A percentile compares a stretch with the other conserved stretches of the same genome.
Evolutionary conservation across 768 basidiomycete genomes (phyloP).

Genomic region (Glaciozyma antarctica): DNA sequence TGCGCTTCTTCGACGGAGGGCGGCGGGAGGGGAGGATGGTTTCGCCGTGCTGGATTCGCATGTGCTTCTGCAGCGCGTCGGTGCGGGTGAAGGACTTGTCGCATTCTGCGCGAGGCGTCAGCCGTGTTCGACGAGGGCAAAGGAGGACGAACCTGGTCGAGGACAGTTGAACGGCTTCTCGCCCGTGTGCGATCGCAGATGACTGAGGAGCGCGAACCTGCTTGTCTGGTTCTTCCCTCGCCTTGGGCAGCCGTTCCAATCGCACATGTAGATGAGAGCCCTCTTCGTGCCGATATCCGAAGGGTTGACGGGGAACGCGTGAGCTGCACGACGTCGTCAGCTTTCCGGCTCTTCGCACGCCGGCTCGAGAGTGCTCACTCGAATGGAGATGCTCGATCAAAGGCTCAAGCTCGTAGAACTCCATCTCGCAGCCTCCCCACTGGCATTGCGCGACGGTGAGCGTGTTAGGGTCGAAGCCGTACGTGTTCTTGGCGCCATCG

Average conservation of each 20-base stretch:
- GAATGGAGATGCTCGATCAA: slow-evolving; percentile 75
- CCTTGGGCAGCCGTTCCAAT: slow-evolving; percentile 74
- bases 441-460: slow-evolving; percentile 45
- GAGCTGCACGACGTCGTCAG: slow-evolving; percentile 1
- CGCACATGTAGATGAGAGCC: slow-evolving; percentile 67
- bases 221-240: slow-evolving; percentile 76
- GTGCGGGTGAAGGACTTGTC: slow-evolving; percentile 92
- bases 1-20: slow-evolving; percentile 10
- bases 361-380: slow-evolving; percentile 46
- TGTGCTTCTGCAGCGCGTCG: slow-evolving; percentile 79
- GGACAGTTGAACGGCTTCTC: slow-evolving; percentile 85
- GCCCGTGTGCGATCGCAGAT: slow-evolving; percentile 84
- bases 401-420: slow-evolving; percentile 63
- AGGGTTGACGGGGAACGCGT: slow-evolving; percentile 20
- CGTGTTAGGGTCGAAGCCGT: slow-evolving; percentile 8
- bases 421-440: slow-evolving; percentile 69
- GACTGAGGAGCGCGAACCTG: slow-evolving; percentile 79
- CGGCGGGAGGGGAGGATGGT: slow-evolving; percentile 61
- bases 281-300: slow-evolving; percentile 69
- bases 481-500: background rate
- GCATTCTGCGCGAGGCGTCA: slow-evolving; percentile 53
- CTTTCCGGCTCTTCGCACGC: background rate
- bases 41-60: slow-evolving; percentile 70
- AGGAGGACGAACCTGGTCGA: slow-evolving; percentile 53
- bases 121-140: background rate